Evolutionary conservation across 2,329 filamentous ascomycete genomes (phyloP), one percentile per base, ranked within the genome.

Genomic region (Aspergillaceae sp.): DNA sequence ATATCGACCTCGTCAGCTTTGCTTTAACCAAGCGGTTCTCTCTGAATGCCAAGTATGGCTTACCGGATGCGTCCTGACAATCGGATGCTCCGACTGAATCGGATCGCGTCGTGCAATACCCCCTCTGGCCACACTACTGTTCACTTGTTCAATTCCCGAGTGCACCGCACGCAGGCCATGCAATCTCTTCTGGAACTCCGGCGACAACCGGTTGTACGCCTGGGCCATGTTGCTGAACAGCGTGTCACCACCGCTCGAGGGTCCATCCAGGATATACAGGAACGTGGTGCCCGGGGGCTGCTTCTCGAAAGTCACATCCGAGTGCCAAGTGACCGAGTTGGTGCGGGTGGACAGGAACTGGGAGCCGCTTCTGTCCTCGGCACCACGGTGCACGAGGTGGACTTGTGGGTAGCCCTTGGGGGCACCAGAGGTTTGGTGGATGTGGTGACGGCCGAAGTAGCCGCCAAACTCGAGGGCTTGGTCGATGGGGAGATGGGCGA

Each of bases 201-300:
- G 86, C 46, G 83, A 89, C 2, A 96, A 75, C 4, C 89, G 77
- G 51, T 82, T 79, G 63, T 95, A 96, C 0, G 90, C 89, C 65
- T 86, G 84, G 0, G 75, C 87, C 55, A 84, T 80, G 61, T 94
- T 85, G 40, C 76, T 80, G 58, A 94, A 95, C 3, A 94, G 71
- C 0, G 89, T 95, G 62, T 95, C 89, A 41, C 89, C 90, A 33
- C 89, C 89, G 0, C 80, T 83, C 35, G 79, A 74, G 1, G 89
- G 89, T 40, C 79, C 83, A 61, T 95, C 88, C n/a, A 96, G 77
- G 42, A 89, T 75, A 62, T 94, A 94, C 33, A 95, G 68, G 68
- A 95, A 94, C 0, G 90, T 94, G 0, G 88, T 95, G 29, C 88
- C 87, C 0, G 90, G 88, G 1, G 90, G 88, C 68, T 96, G 89